phyloP scores from a whole-genome alignment of 257 asterid species.

The Nicotiana knightiana region DNA sequence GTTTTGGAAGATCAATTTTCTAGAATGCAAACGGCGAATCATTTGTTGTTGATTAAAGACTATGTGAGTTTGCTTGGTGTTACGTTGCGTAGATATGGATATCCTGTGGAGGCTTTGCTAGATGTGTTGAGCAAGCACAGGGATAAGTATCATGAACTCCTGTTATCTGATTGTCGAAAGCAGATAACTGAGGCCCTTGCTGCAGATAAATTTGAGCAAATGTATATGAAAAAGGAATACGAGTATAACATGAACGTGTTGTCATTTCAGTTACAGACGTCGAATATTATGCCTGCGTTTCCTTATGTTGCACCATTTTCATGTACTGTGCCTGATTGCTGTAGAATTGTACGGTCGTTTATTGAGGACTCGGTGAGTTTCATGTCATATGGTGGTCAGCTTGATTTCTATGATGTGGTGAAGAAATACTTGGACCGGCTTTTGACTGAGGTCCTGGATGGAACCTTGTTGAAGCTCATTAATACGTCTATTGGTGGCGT shows the following conservation, averaged over 20 bases:
- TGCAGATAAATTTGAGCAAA: constrained; percentile 91
- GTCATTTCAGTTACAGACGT: constrained; percentile 88
- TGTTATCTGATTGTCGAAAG: constrained; percentile 87
- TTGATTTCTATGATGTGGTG: constrained; percentile 80
- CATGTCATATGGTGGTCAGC: constrained; percentile 94
- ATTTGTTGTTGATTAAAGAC: constrained; percentile 90
- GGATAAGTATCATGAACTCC: constrained; percentile 87
- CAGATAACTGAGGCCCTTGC: constrained; percentile 83
- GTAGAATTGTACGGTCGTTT: constrained; percentile 90
- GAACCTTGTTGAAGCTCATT: constrained; percentile 65
- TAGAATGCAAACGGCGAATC: constrained; percentile 97
- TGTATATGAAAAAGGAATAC: constrained; percentile 97
- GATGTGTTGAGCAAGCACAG: constrained; percentile 93
- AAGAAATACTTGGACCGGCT: constrained; percentile 92
- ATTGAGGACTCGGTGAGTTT: constrained; percentile 92
- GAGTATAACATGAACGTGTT: constrained; percentile 91
- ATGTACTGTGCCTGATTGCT: constrained; percentile 89
- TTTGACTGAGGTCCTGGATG: constrained; percentile 79
- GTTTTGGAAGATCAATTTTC: constrained; percentile 97
- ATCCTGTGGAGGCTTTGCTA: constrained; percentile 81
- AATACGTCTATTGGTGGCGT: constrained; percentile 65
- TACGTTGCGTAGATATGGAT: constrained; percentile 82
- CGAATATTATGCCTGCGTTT: constrained; percentile 92
- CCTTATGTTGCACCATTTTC: constrained; percentile 95
- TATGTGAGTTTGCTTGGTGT: constrained; percentile 95